Base-by-base conservation (phyloP, 257 asterid species). In the Nicotiana tabacum region DNA sequence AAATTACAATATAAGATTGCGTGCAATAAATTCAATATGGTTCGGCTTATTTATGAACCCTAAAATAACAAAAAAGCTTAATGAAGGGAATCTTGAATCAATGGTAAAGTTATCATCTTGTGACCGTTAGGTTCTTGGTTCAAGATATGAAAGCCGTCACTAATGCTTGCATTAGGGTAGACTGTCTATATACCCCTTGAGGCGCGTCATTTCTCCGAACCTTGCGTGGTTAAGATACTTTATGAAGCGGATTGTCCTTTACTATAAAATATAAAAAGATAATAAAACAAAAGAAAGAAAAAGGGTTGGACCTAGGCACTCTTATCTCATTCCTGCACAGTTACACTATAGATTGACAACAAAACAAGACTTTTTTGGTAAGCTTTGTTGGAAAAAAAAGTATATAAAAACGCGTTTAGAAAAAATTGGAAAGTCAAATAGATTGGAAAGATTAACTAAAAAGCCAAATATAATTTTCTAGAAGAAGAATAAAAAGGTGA, bases 391-490 rank as follows among this genome's bases (percentile, higher is more conserved):
- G 51, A 43, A 43, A 43, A 39, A 43, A 72, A 74, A 46, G 7
- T 12, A 24, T 74, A 74, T 72, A 46, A 24, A 70, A 74, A 48
- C 79, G 79, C 79, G 79, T 48, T 74, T 74, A 24, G 37, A 46
- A 74, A 72, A 46, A 12, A 11, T 74, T 74, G 27, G 11, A 48
- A 74, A 74, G 79, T 48, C 79, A 72, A 48, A 74, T 48, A 12
- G 51, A 74, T 24, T 72, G 39, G 33, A 46, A 46, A 72, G 21
- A 43, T 72, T 35, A 24, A 72, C 6, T 46, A 48, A 74, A 74
- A 70, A 39, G 35, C n/a, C 35, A 43, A 43, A 43, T 21, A 70
- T 70, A 43, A 70, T 70, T 21, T 43, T 48, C 79, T 74, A 74
- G 79, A 46, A 21, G 37, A 21, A 68, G 27, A 35, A 18, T 5